phyloP scores from a whole-genome alignment of 148 eudicot genomes.

The Dysphania ambrosioides region DNA sequence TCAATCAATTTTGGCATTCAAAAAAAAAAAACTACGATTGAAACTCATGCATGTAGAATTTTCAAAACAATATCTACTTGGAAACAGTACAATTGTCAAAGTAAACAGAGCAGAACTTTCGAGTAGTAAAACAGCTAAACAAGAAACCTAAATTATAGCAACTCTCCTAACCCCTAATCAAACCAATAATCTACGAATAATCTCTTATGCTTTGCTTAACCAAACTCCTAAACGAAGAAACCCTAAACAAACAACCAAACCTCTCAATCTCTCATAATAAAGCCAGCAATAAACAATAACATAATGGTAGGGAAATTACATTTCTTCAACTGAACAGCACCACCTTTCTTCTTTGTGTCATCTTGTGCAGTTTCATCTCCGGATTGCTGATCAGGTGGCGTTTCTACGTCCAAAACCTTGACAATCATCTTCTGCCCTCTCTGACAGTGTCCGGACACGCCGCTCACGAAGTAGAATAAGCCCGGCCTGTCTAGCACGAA shows the following conservation, averaged over 20 bases:
- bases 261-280: not conserved
- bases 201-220: not conserved
- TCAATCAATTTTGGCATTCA: too few relatives aligned
- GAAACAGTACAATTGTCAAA: too few relatives aligned
- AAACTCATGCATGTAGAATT: too few relatives aligned
- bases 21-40: too few relatives aligned
- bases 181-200: not conserved
- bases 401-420: constrained; percentile 40
- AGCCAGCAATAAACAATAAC: constrained; percentile 11
- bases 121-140: too few relatives aligned
- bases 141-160: too few relatives aligned
- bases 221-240: not conserved
- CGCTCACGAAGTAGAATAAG: constrained; percentile 59
- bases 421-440: constrained; percentile 56
- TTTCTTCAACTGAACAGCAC: constrained; percentile 18
- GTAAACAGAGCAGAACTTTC: too few relatives aligned
- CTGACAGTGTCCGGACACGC: constrained; percentile 56
- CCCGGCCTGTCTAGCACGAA: constrained; percentile 41
- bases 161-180: too few relatives aligned
- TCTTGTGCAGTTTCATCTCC: not conserved
- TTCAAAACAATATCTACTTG: too few relatives aligned
- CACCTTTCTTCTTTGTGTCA: constrained; percentile 21
- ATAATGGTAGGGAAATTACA: too few relatives aligned
- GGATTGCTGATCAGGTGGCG: constrained; percentile 15
- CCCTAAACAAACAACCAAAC: not conserved